Evolutionary conservation across 1,284 basidiomycete species (phyloP).

Genomic region (Microbotryum intermedium): DNA sequence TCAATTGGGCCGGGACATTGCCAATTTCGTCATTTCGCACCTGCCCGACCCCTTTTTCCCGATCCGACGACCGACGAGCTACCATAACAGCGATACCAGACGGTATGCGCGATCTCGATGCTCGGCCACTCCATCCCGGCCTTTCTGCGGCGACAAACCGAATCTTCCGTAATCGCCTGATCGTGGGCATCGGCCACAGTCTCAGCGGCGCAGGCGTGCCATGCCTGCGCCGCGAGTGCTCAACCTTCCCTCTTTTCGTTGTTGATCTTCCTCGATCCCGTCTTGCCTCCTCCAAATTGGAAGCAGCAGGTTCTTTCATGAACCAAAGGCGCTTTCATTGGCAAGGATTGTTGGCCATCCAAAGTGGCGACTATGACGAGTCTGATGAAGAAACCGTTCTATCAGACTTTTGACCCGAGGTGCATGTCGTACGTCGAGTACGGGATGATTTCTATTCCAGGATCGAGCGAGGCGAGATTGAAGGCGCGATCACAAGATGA

Average conservation of each 20-base stretch:
- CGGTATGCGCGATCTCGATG: too few species aligned
- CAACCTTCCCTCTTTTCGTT: slow-evolving; percentile 61
- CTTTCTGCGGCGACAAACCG: slow-evolving; percentile 34
- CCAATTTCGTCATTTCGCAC: slow-evolving; percentile 57
- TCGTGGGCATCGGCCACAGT: slow-evolving; percentile 70
- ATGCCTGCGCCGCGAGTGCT: slow-evolving; percentile 39
- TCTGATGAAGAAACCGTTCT: slow-evolving; percentile 57
- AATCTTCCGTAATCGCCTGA: slow-evolving; percentile 28
- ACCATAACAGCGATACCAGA: too few species aligned
- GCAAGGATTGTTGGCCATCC: slow-evolving; percentile 26
- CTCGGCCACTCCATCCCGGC: background rate
- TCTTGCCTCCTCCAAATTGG: slow-evolving; percentile 45
- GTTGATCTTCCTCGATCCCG: slow-evolving; percentile 70
- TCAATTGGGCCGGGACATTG: slow-evolving; percentile 63
- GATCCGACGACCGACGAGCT: too few species aligned
- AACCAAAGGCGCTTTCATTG: slow-evolving; percentile 23
- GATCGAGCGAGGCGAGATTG: slow-evolving; percentile 4
- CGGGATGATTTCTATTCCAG: slow-evolving; percentile 7
- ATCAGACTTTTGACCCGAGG: slow-evolving; percentile 59
- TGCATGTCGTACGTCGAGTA: slow-evolving; percentile 56
- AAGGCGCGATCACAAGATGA: slow-evolving; percentile 16
- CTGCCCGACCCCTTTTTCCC: slow-evolving; percentile 38
- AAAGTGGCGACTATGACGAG: slow-evolving; percentile 55
- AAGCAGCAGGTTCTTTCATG: background rate
- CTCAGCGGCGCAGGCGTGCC: slow-evolving; percentile 55